Percentiles rank a stretch among this genome's conserved stretches.
phyloP scores from a whole-genome alignment of 2,329 filamentous ascomycete genomes.

The Mariannaea sp. region DNA sequence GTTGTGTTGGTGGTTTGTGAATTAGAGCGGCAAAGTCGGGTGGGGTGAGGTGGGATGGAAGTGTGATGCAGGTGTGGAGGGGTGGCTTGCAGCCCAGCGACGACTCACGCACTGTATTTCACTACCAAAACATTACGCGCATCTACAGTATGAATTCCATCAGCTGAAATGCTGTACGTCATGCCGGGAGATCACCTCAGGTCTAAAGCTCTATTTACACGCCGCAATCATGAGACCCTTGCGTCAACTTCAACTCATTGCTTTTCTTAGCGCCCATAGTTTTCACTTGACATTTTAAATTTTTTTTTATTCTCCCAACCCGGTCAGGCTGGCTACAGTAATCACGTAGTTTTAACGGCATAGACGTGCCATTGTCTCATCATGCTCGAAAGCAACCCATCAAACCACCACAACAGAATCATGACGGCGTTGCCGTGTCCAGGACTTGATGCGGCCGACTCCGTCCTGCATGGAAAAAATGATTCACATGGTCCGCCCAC shows the following conservation, averaged over 20 bases:
- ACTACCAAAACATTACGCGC: rapidly evolving
- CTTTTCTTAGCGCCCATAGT: too few relatives aligned
- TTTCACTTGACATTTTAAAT: too few relatives aligned
- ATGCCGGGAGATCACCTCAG: constrained; percentile 18
- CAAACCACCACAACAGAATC: background rate
- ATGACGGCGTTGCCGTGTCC: constrained; percentile 11
- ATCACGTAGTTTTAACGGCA: background rate
- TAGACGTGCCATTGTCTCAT: background rate
- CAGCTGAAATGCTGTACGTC: background rate
- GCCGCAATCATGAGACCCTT: constrained; percentile 11
- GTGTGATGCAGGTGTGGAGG: constrained; percentile 1
- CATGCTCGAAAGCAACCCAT: too few relatives aligned
- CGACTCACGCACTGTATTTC: constrained; percentile 4
- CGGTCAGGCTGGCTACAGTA: background rate
- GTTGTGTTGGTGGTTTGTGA: constrained; percentile 21
- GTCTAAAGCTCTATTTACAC: background rate
- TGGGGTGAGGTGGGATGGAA: constrained; percentile 18
- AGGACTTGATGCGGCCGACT: too few relatives aligned
- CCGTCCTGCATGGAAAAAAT: too few relatives aligned
- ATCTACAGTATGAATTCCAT: background rate
- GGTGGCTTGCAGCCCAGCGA: background rate
- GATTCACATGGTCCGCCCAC: background rate
- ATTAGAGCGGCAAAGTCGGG: constrained; percentile 7
- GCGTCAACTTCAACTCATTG: constrained; percentile 4
- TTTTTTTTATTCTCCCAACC: constrained; percentile 1